phyloP scores from a whole-genome alignment of 306 rosid genomes.

The Fragaria nilgerrensis region DNA sequence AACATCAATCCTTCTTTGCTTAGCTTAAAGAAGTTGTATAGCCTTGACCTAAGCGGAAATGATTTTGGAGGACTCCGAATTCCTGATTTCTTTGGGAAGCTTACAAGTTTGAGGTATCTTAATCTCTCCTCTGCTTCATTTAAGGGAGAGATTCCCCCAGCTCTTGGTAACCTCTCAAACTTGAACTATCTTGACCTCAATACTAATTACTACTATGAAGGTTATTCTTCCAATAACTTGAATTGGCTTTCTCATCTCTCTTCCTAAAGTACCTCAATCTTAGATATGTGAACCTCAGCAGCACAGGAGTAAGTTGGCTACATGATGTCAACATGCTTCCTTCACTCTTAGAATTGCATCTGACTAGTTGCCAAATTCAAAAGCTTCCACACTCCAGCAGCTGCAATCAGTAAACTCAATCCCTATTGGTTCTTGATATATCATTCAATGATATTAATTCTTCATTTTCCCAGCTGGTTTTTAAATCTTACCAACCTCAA shows the following conservation, averaged over 20 bases:
- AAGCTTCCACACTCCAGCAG: not conserved
- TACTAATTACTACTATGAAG: not conserved
- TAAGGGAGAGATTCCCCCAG: not conserved
- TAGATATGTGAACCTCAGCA: not conserved
- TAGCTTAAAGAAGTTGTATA: constrained; percentile 22
- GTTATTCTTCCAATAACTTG: not conserved
- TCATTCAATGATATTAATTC: not conserved
- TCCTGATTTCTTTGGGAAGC: constrained; percentile 19
- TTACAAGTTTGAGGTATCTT: constrained; percentile 1
- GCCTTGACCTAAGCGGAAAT: constrained; percentile 42
- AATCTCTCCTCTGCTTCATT: not conserved
- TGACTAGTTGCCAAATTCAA: not conserved
- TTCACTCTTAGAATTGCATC: not conserved
- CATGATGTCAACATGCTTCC: constrained; percentile 9
- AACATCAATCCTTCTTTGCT: constrained; percentile 37
- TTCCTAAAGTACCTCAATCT: constrained; percentile 27
- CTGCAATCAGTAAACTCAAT: not conserved
- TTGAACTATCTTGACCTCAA: not conserved
- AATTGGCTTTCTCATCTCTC: constrained; percentile 19
- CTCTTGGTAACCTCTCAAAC: not conserved
- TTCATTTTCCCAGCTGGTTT: constrained; percentile 21
- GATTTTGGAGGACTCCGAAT: constrained; percentile 16
- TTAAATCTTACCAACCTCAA: not conserved
- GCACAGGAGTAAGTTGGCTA: not conserved
- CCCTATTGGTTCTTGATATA: constrained; percentile 4